These are phyloP conservation scores for Starmerella ratchasimensis DNA, from an alignment of 805 yeast species.

Conservation along the genomic window DNA sequence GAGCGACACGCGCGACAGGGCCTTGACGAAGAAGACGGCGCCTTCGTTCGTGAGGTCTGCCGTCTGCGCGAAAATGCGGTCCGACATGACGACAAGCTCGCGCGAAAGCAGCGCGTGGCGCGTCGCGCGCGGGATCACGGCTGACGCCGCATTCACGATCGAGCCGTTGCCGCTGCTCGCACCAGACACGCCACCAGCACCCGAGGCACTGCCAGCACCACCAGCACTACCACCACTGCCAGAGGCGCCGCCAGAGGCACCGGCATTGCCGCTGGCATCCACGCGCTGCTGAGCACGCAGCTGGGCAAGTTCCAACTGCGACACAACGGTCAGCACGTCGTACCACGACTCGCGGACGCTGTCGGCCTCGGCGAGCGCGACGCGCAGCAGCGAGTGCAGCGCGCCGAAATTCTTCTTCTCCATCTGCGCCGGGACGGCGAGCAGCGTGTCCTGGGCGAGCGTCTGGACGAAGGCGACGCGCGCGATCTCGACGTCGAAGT, in stretches of 20 bases:
- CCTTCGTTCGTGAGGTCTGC: conserved; percentile 68
- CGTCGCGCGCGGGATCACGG: conserved; percentile 19
- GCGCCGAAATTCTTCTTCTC: conserved; percentile 71
- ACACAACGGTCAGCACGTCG: conserved; percentile 63
- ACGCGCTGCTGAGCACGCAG: conserved; percentile 68
- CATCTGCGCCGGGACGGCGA: conserved; percentile 68
- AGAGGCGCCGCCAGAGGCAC: no score
- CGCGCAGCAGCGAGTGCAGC: conserved; percentile 53
- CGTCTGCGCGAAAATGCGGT: conserved; percentile 74
- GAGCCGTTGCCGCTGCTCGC: no score
- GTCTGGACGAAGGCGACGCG: conserved; percentile 83
- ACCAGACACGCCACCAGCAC: no score
- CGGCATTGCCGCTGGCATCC: conserved; percentile 29
- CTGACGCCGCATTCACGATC: background rate
- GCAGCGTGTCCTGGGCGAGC: conserved; percentile 65
- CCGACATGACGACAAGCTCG: conserved; percentile 42
- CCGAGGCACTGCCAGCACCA: no score
- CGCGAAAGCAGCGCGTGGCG: conserved; percentile 26
- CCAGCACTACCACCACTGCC: no score
- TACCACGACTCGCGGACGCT: conserved; percentile 66
- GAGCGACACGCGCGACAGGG: conserved; percentile 69
- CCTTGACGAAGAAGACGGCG: conserved; percentile 74
- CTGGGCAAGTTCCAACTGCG: conserved; percentile 85
- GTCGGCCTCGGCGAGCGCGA: conserved; percentile 73
- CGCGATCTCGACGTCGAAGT: conserved; percentile 72